Percentiles rank a stretch among this genome's conserved stretches.
phyloP scores from a whole-genome alignment of 2,329 filamentous ascomycete species.

The Colletotrichum incanum region DNA sequence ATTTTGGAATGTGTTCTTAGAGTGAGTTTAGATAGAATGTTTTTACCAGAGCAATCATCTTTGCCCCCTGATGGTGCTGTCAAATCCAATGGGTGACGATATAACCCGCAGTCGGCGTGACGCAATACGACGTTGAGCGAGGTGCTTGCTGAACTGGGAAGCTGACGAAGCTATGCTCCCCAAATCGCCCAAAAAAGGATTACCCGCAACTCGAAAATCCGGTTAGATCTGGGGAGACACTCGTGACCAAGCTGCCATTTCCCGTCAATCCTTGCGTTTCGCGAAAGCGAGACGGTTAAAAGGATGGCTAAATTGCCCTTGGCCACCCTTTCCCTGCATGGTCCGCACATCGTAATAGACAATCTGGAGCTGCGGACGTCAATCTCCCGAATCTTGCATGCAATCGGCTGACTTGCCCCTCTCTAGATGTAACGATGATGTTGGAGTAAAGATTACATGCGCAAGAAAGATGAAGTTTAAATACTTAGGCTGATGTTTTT shows the following conservation, averaged over 20 bases:
- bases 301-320: constrained; percentile 6
- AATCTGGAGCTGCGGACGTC: constrained; percentile 27
- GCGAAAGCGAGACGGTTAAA: constrained; percentile 25
- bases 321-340: constrained; percentile 13
- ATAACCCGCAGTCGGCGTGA: no score
- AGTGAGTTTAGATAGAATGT: no score
- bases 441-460: background rate
- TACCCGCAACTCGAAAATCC: background rate
- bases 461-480: background rate
- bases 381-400: constrained; percentile 8
- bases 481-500: background rate
- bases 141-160: background rate
- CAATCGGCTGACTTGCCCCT: constrained; percentile 15
- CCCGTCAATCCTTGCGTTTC: constrained; percentile 2
- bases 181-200: background rate
- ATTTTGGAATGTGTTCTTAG: no score
- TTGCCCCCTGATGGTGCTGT: no score
- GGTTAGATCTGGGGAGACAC: background rate
- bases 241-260: background rate
- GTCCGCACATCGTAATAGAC: background rate
- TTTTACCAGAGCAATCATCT: no score
- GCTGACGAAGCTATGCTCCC: background rate
- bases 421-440: background rate
- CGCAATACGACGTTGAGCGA: background rate
- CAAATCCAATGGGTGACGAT: background rate